Evolutionary conservation across 371 early-diverging fungal species (phyloP).

Genomic region (Smittium culicis): DNA sequence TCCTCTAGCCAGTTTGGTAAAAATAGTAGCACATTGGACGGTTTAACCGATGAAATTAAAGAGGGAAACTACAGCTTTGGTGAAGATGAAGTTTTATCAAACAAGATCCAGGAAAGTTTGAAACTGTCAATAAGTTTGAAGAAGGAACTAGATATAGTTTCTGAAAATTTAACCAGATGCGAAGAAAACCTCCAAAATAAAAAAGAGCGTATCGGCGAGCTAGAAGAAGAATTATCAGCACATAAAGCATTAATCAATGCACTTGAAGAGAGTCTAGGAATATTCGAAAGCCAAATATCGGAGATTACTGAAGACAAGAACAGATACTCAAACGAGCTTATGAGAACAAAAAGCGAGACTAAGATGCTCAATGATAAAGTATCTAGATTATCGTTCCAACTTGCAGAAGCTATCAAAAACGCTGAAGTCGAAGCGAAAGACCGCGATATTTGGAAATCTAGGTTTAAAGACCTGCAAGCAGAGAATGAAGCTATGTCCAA

Average conservation of each 20-base stretch:
- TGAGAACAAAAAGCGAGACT: conserved; percentile 21
- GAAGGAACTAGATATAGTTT: conserved; percentile 21
- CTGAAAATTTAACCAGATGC: conserved; percentile 19
- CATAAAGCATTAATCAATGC: conserved; percentile 15
- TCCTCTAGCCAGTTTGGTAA: not conserved
- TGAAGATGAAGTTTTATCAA: not conserved
- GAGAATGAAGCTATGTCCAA: conserved; percentile 19
- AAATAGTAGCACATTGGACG: not conserved
- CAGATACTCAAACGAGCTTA: conserved; percentile 21
- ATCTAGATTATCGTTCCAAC: conserved; percentile 13
- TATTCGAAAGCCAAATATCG: conserved; percentile 29
- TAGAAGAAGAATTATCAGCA: conserved; percentile 20
- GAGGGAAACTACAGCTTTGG: not conserved
- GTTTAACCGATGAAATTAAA: not conserved
- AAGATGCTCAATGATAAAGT: conserved; percentile 14
- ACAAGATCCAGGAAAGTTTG: conserved; percentile 13
- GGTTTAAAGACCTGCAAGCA: conserved; percentile 26
- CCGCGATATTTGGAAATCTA: conserved; percentile 27
- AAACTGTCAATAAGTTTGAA: conserved; percentile 21
- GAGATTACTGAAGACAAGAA: conserved; percentile 28
- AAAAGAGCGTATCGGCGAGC: conserved; percentile 8
- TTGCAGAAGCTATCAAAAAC: conserved; percentile 20
- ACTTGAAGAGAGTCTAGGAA: conserved; percentile 26
- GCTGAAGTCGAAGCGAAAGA: conserved; percentile 22
- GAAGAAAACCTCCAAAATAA: not conserved